These are phyloP conservation scores for Cardamine chenopodiifolia DNA, from an alignment of 345 rosid species.

Conservation along the genomic window DNA sequence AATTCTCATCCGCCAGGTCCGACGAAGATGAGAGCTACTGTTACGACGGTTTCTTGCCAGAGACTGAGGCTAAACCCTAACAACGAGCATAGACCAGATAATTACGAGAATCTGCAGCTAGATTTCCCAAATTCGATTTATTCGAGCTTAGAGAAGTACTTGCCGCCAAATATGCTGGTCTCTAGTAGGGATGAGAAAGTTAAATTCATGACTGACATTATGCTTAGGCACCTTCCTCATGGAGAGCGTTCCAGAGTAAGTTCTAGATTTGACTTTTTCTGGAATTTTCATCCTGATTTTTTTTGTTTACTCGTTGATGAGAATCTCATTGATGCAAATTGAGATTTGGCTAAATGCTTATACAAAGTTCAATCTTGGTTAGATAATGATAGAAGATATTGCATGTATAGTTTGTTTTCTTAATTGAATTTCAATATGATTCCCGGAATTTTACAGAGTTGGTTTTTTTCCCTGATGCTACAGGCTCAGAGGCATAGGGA, in stretches of 20 bases:
- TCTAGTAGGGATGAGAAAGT: conserved; percentile 63
- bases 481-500: conserved; percentile 81
- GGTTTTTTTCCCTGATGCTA: not conserved
- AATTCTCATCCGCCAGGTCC: conserved; percentile 16
- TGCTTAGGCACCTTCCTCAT: conserved; percentile 73
- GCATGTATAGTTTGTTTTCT: not conserved
- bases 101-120: conserved; percentile 72
- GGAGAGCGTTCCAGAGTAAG: conserved; percentile 79
- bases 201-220: conserved; percentile 73
- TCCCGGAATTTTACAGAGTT: not conserved
- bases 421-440: not conserved
- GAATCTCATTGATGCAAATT: not conserved
- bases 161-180: conserved; percentile 61
- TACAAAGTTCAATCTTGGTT: conserved; percentile 3
- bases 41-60: conserved; percentile 36
- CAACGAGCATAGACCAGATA: conserved; percentile 72
- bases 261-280: not conserved
- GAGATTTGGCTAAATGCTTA: not conserved
- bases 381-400: not conserved
- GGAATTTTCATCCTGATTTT: not conserved
- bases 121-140: conserved; percentile 73
- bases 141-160: conserved; percentile 74
- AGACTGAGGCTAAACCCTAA: conserved; percentile 68
- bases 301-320: not conserved
- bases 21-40: not conserved